Conservation (phyloP, 1,139 yeast species). For the Geotrichum carabidarum region DNA sequence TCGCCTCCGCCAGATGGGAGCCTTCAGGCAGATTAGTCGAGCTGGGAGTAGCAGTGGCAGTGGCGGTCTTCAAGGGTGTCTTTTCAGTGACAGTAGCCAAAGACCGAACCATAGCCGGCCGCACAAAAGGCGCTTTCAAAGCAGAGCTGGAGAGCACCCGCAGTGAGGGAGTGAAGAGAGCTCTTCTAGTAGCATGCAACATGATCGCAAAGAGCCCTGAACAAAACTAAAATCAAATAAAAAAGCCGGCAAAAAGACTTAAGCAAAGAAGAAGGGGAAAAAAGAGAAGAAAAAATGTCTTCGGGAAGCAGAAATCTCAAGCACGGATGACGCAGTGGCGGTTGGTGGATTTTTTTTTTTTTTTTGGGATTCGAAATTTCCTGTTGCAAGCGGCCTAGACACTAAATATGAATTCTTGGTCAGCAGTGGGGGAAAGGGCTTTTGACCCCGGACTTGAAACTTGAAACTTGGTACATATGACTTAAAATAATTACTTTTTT, state of each 20-base stretch:
- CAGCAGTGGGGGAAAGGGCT: background rate
- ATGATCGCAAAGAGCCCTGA: background rate
- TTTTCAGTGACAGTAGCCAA: slow-evolving; percentile 8
- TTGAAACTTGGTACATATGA: background rate
- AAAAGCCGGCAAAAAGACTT: background rate
- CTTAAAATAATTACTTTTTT: background rate
- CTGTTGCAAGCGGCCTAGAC: background rate
- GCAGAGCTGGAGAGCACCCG: background rate
- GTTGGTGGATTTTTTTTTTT: slow-evolving; percentile 1
- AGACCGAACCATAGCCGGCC: background rate
- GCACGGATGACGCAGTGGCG: background rate
- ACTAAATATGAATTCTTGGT: background rate
- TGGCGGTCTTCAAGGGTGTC: slow-evolving; percentile 1
- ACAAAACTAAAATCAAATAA: background rate
- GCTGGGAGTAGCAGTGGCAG: background rate
- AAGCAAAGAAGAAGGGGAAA: background rate
- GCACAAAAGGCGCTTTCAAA: background rate
- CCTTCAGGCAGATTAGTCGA: slow-evolving; percentile 13
- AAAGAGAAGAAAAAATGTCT: background rate
- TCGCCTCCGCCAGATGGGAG: slow-evolving; percentile 15
- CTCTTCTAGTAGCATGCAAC: slow-evolving; percentile 13
- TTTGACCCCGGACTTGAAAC: background rate
- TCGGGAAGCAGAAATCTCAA: background rate
- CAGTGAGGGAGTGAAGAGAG: slow-evolving; percentile 6
- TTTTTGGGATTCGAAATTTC: background rate